A percentile compares a stretch with the other conserved stretches of the same genome.
Conservation (phyloP, 495 filamentous ascomycete genomes). For the Penicillium chermesinum region DNA sequence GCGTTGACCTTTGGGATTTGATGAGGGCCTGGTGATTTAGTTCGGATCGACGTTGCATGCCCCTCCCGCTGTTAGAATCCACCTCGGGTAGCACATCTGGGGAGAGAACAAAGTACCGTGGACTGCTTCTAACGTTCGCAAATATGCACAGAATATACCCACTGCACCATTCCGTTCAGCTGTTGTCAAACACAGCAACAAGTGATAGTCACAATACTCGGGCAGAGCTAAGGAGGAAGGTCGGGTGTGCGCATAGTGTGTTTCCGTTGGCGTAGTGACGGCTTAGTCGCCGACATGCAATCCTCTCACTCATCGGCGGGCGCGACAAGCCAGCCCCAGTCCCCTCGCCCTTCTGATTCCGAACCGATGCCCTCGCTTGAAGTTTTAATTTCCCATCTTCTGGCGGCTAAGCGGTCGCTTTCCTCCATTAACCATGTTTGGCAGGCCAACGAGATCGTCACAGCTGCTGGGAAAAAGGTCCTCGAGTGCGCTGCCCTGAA, state of each 20-base stretch:
- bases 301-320: constrained; percentile 28
- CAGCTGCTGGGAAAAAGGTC: constrained; percentile 64
- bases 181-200: no score
- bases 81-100: not conserved
- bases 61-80: not conserved
- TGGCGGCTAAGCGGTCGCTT: constrained; percentile 85
- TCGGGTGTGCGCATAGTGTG: no score
- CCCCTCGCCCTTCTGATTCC: constrained; percentile 12
- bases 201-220: no score
- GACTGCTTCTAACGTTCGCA: not conserved
- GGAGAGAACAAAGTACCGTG: not conserved
- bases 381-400: constrained; percentile 71
- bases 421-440: constrained; percentile 80
- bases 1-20: not conserved
- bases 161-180: no score
- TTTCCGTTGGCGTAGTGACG: no score
- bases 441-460: constrained; percentile 84
- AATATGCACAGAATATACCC: no score
- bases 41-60: not conserved
- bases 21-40: not conserved
- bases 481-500: constrained; percentile 74
- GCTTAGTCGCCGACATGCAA: constrained; percentile 26
- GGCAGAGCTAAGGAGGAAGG: no score
- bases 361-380: constrained; percentile 49
- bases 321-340: constrained; percentile 13